A percentile compares a stretch with the other conserved stretches of the same genome.
phyloP scores from a whole-genome alignment of 169 alveolate species.

The Toxoplasma gondii region DNA sequence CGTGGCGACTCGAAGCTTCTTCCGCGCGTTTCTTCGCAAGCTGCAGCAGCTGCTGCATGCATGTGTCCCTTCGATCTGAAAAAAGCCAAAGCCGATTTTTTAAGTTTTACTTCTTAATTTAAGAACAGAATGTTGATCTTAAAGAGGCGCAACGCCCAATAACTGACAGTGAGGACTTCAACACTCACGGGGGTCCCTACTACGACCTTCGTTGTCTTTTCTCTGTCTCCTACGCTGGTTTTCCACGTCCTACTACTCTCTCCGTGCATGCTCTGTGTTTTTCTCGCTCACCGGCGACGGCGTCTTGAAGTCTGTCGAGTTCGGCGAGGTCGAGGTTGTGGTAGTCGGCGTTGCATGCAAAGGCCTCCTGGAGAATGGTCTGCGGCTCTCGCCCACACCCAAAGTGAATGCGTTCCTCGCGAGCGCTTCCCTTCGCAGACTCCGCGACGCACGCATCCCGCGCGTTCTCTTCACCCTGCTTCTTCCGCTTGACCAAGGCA shows the following conservation, averaged over 20 bases:
- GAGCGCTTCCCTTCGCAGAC: not conserved
- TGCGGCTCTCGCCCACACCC: not conserved
- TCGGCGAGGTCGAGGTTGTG: not conserved
- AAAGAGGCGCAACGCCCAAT: too few species aligned
- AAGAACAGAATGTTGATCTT: too few species aligned
- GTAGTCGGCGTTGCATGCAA: not conserved
- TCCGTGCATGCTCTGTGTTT: not conserved
- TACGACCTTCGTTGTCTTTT: too few species aligned
- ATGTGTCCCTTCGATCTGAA: not conserved
- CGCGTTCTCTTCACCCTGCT: not conserved
- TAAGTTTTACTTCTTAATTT: too few species aligned
- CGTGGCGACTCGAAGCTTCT: constrained; percentile 7
- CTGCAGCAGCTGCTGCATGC: constrained; percentile 33
- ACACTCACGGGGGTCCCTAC: too few species aligned
- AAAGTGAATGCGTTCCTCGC: not conserved
- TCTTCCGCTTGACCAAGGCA: not conserved
- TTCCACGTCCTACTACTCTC: not conserved
- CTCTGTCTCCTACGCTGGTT: too few species aligned
- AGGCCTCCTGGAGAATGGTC: not conserved
- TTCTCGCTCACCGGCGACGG: constrained; percentile 4
- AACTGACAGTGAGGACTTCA: too few species aligned
- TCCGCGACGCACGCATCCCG: not conserved
- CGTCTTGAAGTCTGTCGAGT: not conserved
- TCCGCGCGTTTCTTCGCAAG: constrained; percentile 38
- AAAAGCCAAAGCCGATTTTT: not conserved